Evolutionary conservation across 208 protist species (phyloP).

Genomic region (Trypanosoma lewisi): DNA sequence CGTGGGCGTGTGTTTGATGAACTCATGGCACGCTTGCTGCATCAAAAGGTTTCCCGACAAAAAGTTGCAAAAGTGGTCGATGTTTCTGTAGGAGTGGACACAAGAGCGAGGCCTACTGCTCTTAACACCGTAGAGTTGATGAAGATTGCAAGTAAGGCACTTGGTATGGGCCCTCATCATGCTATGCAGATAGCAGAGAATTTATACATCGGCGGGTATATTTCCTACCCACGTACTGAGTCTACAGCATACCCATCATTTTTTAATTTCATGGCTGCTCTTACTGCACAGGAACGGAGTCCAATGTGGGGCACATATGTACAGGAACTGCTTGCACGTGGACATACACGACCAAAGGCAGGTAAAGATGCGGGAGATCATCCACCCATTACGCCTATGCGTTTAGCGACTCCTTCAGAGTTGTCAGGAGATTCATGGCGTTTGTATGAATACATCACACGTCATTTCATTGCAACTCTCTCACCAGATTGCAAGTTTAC

Average conservation of each 20-base stretch:
- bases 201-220: conserved; percentile 96
- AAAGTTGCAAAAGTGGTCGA: conserved; percentile 68
- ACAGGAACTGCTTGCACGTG: conserved; percentile 46
- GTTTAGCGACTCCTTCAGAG: conserved; percentile 48
- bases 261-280: conserved; percentile 78
- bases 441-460: conserved; percentile 88
- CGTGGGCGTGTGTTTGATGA: conserved; percentile 91
- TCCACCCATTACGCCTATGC: conserved; percentile 92
- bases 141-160: conserved; percentile 78
- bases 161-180: conserved; percentile 90
- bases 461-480: conserved; percentile 88
- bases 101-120: conserved; percentile 66
- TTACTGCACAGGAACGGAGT: conserved; percentile 55
- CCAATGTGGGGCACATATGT: conserved; percentile 79
- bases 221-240: conserved; percentile 97
- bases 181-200: conserved; percentile 95
- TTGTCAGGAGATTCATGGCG: conserved; percentile 84
- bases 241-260: conserved; percentile 90
- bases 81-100: conserved; percentile 58
- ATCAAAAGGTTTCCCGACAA: conserved; percentile 48
- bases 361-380: conserved; percentile 90
- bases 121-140: conserved; percentile 96
- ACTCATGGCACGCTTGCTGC: conserved; percentile 65
- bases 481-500: conserved; percentile 75
- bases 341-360: conserved; percentile 71